Evolutionary conservation across 768 basidiomycete species (phyloP), one percentile per base, ranked within the genome.

Genomic region (Tulasnella sp.): DNA sequence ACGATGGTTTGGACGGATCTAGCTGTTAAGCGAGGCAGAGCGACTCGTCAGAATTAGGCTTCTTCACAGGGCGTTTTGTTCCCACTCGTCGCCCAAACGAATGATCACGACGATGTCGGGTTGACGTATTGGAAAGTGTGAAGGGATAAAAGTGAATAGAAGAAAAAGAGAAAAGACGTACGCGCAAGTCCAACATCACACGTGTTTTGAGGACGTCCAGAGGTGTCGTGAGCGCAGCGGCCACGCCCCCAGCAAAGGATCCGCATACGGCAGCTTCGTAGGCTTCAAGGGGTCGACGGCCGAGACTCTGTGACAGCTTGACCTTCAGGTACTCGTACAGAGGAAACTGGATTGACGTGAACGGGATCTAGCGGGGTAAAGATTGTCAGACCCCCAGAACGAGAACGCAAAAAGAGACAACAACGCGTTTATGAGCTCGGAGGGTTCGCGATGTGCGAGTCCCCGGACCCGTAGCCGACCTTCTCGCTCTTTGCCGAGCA

Each of bases 201-300:
- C 98, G 90, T 1, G 98, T 99, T 85, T 99, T 99, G 46, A 98
- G 89, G 2, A 99, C 98, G 84, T 99, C 98, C 42, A 99, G 88
- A 0, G 98, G 98, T 0, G 98, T 99, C 1, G 98, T 99, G 48
- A 93, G 82, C 0, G 93, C 94, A 0, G 96, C 97, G 7, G 96
- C 96, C 40, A 94, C 87, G 0, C 94, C 97, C 11, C 98, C 98
- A 0, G 98, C 94, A 72, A 97, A 88, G 84, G 93, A 94, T 3
- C 97, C 98, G 83, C 97, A 99, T 4, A 93, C 82, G 0, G 96
- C 97, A 0, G 88, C 88, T 80, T 89, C 86, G 41, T 85, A 84
- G 12, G 88, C 84, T 5, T 85, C 83, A 1, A 76, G 95, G 88
- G 81, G 77, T 80, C 92, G 90, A 44, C 91, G 87, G 24, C 87